A percentile compares a stretch with the other conserved stretches of the same genome.
phyloP scores from a whole-genome alignment of 73 alveolate species.

The Durusdinium trenchii region DNA sequence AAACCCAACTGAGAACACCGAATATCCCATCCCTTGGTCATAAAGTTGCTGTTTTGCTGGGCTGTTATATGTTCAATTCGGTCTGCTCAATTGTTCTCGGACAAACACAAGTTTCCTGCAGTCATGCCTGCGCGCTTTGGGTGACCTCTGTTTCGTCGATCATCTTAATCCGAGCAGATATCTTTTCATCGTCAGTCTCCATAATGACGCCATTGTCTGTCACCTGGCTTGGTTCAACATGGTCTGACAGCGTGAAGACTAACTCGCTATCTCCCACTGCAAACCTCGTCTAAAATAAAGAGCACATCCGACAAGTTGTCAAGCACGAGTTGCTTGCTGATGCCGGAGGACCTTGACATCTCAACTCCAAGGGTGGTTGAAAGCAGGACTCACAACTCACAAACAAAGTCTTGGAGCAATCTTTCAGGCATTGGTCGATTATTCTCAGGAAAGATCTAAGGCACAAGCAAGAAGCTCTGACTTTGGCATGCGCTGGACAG shows the following conservation, averaged over 20 bases:
- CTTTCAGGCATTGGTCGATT: not conserved
- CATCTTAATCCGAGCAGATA: constrained; percentile 90
- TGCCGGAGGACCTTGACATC: constrained; percentile 62
- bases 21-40: no score
- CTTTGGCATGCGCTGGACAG: constrained; percentile 92
- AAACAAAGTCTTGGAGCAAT: not conserved
- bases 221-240: constrained; percentile 54
- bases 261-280: not conserved
- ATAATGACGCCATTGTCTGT: constrained; percentile 94
- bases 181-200: constrained; percentile 95
- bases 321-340: constrained; percentile 92
- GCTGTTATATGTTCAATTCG: no score
- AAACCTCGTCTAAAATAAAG: constrained; percentile 80
- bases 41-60: no score
- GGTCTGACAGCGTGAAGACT: not conserved
- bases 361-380: no score
- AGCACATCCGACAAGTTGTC: constrained; percentile 81
- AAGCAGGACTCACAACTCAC: not conserved
- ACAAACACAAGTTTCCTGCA: not conserved
- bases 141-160: constrained; percentile 90
- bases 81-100: no score
- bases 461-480: constrained; percentile 65
- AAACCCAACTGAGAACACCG: not conserved
- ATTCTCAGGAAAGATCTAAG: not conserved
- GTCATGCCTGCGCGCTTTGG: constrained; percentile 86